These are phyloP conservation scores for Boeremia lycopersici DNA, from an alignment of 2,329 filamentous ascomycete species.

Conservation along the genomic window DNA sequence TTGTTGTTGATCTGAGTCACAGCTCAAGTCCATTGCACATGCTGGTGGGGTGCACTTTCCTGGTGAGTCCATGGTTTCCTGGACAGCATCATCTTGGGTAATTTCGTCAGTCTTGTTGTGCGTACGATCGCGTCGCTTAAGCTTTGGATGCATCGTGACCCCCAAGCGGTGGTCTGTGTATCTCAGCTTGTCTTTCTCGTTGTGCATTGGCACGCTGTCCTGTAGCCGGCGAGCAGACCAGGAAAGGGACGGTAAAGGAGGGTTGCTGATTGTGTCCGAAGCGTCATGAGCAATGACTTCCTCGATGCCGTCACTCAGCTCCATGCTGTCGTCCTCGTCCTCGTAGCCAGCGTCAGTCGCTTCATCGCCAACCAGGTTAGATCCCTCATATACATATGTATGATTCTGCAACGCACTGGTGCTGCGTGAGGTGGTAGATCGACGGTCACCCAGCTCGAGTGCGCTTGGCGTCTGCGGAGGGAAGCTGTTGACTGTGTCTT, in stretches of 20 bases:
- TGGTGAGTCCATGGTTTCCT: background rate
- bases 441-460: background rate
- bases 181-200: background rate
- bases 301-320: conserved; percentile 15
- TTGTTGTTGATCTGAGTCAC: no score
- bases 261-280: background rate
- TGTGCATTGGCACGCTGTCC: conserved; percentile 6
- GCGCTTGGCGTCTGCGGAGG: background rate
- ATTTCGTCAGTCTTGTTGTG: background rate
- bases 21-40: no score
- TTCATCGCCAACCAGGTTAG: conserved; percentile 11
- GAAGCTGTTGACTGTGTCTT: conserved; percentile 4
- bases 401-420: background rate
- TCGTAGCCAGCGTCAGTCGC: conserved; percentile 17
- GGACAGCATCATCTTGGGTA: background rate
- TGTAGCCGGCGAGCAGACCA: background rate
- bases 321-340: conserved; percentile 28
- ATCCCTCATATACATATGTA: background rate
- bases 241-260: background rate
- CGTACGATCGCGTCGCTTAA: background rate
- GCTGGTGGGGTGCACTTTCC: background rate
- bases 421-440: background rate
- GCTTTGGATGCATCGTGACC: background rate
- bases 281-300: background rate
- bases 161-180: background rate